These are phyloP conservation scores for Corylus heterophylla DNA, from an alignment of 306 rosid genomes.

Conservation along the genomic window DNA sequence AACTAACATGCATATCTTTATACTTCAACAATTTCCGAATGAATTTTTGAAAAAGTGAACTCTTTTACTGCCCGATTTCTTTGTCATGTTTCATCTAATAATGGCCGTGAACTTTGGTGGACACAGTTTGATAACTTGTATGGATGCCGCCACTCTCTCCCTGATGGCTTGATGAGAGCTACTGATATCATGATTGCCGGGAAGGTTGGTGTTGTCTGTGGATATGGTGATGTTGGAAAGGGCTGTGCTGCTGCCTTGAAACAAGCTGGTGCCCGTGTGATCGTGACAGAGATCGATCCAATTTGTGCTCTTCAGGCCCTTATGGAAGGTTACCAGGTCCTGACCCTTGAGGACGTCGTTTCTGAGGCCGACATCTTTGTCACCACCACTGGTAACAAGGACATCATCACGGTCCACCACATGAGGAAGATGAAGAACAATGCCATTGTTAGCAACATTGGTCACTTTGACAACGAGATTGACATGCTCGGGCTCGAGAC, in stretches of 20 bases:
- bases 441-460: conserved; percentile 93
- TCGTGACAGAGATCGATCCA: conserved; percentile 93
- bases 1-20: not conserved
- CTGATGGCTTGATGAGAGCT: conserved; percentile 97
- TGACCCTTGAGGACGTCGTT: conserved; percentile 60
- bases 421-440: conserved; percentile 99
- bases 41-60: not conserved
- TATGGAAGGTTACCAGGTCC: conserved; percentile 88
- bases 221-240: conserved; percentile 98
- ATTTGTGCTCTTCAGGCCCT: conserved; percentile 96
- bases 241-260: conserved; percentile 95
- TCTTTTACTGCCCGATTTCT: not conserved
- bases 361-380: conserved; percentile 79
- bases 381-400: conserved; percentile 98
- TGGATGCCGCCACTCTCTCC: conserved; percentile 99
- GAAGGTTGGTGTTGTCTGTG: conserved; percentile 77
- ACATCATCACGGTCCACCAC: conserved; percentile 77
- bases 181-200: conserved; percentile 99
- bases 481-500: conserved; percentile 82
- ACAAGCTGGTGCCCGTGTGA: conserved; percentile 92
- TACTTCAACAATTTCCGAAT: not conserved
- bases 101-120: not conserved
- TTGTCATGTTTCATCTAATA: not conserved
- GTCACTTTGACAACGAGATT: conserved; percentile 96
- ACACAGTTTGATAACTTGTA: conserved; percentile 91